phyloP scores from a whole-genome alignment of 2,329 filamentous ascomycete species.

The Aspergillus sp. region DNA sequence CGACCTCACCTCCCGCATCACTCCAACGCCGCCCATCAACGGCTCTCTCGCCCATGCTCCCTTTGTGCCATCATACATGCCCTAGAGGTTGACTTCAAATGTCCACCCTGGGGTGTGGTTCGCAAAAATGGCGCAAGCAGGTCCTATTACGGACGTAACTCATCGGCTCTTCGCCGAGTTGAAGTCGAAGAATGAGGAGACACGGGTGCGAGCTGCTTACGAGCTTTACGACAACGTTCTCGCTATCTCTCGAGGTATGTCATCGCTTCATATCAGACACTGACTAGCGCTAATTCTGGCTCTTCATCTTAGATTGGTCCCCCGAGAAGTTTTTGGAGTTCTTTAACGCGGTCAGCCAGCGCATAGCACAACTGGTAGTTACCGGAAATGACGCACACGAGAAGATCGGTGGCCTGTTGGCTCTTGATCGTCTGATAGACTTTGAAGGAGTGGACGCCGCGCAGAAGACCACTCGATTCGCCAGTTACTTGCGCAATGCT shows the following conservation, averaged over 20 bases:
- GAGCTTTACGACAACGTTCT: slow-evolving; percentile 51
- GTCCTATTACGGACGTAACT: slow-evolving; percentile 50
- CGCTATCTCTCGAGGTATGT: slow-evolving; percentile 48
- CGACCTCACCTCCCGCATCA: slow-evolving; percentile 27
- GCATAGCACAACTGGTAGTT: slow-evolving; percentile 72
- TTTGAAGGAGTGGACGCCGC: slow-evolving; percentile 94
- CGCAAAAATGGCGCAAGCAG: slow-evolving; percentile 49
- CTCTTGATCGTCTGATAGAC: slow-evolving; percentile 88
- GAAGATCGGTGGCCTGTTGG: slow-evolving; percentile 86
- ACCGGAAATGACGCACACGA: slow-evolving; percentile 86
- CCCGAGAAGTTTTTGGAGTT: slow-evolving; percentile 75
- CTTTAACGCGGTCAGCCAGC: slow-evolving; percentile 66
- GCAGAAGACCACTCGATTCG: slow-evolving; percentile 91
- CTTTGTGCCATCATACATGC: slow-evolving; percentile 24
- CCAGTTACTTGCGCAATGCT: slow-evolving; percentile 82
- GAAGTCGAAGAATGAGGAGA: slow-evolving; percentile 57
- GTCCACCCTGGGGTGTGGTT: slow-evolving; percentile 40
- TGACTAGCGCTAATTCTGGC: slow-evolving; percentile 15
- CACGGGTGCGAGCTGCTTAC: slow-evolving; percentile 50
- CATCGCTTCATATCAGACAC: background rate
- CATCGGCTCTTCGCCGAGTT: slow-evolving; percentile 60
- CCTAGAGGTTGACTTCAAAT: slow-evolving; percentile 41
- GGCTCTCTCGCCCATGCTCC: slow-evolving; percentile 24
- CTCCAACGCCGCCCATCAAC: slow-evolving; percentile 17
- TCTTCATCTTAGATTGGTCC: slow-evolving; percentile 63